phyloP scores from a whole-genome alignment of 2,329 filamentous ascomycete species.

The Ceratocystiopsis sp. region DNA sequence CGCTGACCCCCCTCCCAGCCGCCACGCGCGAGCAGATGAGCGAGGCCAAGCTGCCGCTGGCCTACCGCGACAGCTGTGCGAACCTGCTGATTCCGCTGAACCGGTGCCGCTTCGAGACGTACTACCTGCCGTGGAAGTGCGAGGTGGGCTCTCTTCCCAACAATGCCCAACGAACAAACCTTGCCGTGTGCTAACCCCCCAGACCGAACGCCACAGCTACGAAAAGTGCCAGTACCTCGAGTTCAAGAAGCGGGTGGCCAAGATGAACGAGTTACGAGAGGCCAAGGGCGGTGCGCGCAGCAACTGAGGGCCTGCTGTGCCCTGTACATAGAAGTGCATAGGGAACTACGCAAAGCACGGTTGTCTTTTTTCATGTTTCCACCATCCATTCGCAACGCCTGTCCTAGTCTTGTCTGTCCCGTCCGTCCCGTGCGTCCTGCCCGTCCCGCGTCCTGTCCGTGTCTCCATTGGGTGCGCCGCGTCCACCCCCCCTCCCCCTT shows the following conservation, averaged over 20 bases:
- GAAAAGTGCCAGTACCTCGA: slow-evolving; percentile 99
- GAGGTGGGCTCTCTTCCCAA: slow-evolving; percentile 44
- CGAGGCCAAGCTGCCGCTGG: slow-evolving; percentile 68
- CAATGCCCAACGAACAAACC: too few species aligned
- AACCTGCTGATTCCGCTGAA: slow-evolving; percentile 91
- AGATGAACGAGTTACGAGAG: slow-evolving; percentile 92
- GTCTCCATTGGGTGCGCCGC: too few species aligned
- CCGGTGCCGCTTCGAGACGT: slow-evolving; percentile 79
- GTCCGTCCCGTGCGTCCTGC: too few species aligned
- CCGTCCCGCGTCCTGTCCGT: too few species aligned
- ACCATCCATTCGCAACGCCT: too few species aligned
- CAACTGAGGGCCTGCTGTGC: slow-evolving; percentile 47
- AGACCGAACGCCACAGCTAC: slow-evolving; percentile 95
- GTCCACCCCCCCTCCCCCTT: too few species aligned
- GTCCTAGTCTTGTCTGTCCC: too few species aligned
- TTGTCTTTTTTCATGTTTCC: too few species aligned
- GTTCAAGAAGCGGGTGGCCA: slow-evolving; percentile 95
- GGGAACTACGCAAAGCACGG: too few species aligned
- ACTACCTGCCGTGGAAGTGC: slow-evolving; percentile 96
- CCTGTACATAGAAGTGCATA: too few species aligned
- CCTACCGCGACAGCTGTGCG: slow-evolving; percentile 92
- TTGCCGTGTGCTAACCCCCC: slow-evolving; percentile 5
- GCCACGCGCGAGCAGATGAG: slow-evolving; percentile 88
- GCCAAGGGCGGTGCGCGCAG: slow-evolving; percentile 71
- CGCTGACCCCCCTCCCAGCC: slow-evolving; percentile 24